Conservation (phyloP, 2,329 filamentous ascomycete species). For the Periconia macrospinosa region DNA sequence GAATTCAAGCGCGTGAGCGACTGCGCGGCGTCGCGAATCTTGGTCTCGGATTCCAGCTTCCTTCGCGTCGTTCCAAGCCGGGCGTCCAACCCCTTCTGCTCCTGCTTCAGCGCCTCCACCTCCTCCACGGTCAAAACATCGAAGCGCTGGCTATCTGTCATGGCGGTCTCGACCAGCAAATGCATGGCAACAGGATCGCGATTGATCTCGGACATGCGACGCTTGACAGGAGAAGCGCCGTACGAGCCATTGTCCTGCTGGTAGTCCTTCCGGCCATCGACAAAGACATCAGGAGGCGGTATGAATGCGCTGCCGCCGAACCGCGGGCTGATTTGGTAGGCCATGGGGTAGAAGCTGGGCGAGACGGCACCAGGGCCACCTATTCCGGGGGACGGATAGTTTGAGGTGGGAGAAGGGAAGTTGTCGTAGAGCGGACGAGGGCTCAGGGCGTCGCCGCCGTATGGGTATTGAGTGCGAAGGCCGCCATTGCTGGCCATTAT, state of each 20-base stretch:
- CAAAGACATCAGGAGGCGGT: conserved; percentile 42
- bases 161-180: conserved; percentile 87
- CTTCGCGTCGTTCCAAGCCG: conserved; percentile 81
- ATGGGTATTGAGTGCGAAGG: conserved; percentile 39
- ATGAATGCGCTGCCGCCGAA: conserved; percentile 42
- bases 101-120: conserved; percentile 88
- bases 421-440: conserved; percentile 35
- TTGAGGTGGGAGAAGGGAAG: conserved; percentile 35
- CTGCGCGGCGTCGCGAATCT: conserved; percentile 89
- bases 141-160: conserved; percentile 83
- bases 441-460: conserved; percentile 32
- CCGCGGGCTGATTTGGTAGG: conserved; percentile 40
- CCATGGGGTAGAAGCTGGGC: conserved; percentile 40
- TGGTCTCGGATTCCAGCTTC: conserved; percentile 86
- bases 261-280: conserved; percentile 31
- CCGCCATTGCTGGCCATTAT: conserved; percentile 35
- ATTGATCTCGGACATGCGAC: conserved; percentile 36
- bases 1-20: conserved; percentile 82
- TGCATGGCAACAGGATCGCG: conserved; percentile 77
- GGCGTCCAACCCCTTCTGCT: conserved; percentile 69
- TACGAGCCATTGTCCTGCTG: conserved; percentile 30
- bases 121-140: conserved; percentile 89
- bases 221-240: conserved; percentile 27
- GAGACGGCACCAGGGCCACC: conserved; percentile 30
- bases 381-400: conserved; percentile 31